Base-by-base conservation (phyloP, 805 yeast genomes). In the Starmerella floris region DNA sequence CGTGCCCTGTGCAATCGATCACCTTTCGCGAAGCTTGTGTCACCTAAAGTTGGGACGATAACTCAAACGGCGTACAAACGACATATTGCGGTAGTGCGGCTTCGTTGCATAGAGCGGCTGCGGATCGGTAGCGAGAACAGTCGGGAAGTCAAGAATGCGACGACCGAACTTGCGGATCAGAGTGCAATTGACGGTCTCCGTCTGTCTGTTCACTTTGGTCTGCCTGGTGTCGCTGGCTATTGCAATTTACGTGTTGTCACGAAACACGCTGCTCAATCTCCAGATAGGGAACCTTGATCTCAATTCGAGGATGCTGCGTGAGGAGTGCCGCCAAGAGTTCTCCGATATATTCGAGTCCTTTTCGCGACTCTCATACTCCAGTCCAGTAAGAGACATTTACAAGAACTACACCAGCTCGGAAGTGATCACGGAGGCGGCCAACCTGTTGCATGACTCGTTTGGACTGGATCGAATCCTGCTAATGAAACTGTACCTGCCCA, bases 181-280 rank as follows among this genome's bases (percentile, higher is more conserved):
- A 53, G 76, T 83, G 21, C 94, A 83, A 64, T 73, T 83, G 39
- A 77, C 81, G 40, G 69, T 73, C 4, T 63, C 83, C 25, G 93
- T 83, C 49, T 66, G 80, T 41, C 62, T 78, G 42, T 79, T 82
- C 31, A 77, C 88, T 10, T 62, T 79, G 30, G 63, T 78, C 41
- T 81, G 93, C 1, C 65, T 85, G 37, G 66, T 79, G 23, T 75
- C 83, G 2, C 62, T 85, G 35, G 85, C 91, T 5, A 65, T 81
- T 19, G 84, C 80, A 10, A 51, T 53, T 2, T 49, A 41, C 21
- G 45, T 44, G 19, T 44, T 54, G 26, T 45, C 54, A 9, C 39
- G 51, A n/a, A 35, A 38, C 34, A 51, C 56, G 16, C 37, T 54
- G 23, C 42, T 53, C 6, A 21, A 74, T 83, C 9, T 60, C 39